Base-by-base conservation (phyloP, 768 basidiomycete species). In the Russula virescens region DNA sequence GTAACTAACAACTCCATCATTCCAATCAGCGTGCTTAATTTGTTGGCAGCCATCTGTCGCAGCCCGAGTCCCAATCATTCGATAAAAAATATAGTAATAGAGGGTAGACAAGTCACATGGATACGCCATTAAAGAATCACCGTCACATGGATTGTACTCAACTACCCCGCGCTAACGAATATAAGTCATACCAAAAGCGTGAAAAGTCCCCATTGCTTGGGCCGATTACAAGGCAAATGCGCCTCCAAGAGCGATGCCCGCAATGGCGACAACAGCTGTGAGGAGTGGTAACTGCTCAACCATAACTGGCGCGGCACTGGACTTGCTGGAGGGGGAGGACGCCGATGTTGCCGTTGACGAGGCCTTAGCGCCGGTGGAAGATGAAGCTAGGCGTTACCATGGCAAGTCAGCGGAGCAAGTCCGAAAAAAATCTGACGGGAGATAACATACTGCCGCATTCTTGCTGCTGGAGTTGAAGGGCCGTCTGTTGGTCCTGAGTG, bases 391-490 rank as follows among this genome's bases (percentile, higher is more conserved):
- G 28, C 59, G 3, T n/a, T 26, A 31, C 31, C 10, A 38, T 2
- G 13, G 10, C 18, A 38, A 35, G 38, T 25, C 6, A 51, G 40
- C 28, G 8, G 40, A 48, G 10, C 2, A 23, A 3, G 23, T 55
- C 7, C n/a, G 21, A 49, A 23, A 14, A 5, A 46, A 51, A 18
- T 8, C 5, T 14, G 35, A 18, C 1, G 6, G 2, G 13, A 34
- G 19, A 16, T 4, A 31, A 31, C 26, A 42, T 63, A 71, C 66
- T 57, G n/a, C 57, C 73, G 67, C 81, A 81, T 62, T 77, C 63
- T 5, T 42, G 0, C 2, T 49, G 2, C 59, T 80, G 73, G 31
- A 79, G 71, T 13, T 56, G 55, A 13, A 23, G 1, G 0, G 80
- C 81, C 1, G 73, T n/a, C 1, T 55, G 7, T 0, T 68, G 1